These are phyloP conservation scores for Marsdenia floribunda DNA, from an alignment of 257 asterid genomes.

Conservation along the genomic window DNA sequence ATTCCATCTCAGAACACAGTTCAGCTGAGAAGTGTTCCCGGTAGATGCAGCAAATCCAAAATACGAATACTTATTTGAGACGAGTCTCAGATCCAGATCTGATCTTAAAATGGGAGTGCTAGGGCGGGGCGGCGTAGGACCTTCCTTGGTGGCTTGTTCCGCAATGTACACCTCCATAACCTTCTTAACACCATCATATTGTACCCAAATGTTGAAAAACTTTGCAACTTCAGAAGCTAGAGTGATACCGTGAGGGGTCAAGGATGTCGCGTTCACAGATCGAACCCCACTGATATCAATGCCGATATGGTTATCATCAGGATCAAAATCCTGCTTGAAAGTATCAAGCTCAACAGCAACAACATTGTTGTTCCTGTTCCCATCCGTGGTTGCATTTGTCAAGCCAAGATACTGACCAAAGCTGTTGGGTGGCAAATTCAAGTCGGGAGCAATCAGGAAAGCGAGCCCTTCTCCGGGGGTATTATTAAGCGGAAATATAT, in stretches of 20 bases:
- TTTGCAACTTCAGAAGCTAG: conserved; percentile 40
- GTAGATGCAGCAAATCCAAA: conserved; percentile 90
- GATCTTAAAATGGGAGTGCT: conserved; percentile 24
- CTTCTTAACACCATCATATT: conserved; percentile 45
- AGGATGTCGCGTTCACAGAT: conserved; percentile 28
- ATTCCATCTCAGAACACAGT: conserved; percentile 84
- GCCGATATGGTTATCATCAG: conserved; percentile 75
- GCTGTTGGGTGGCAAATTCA: conserved; percentile 40
- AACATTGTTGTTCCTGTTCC: conserved; percentile 34
- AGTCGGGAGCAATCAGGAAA: conserved; percentile 52
- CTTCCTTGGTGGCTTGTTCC: conserved; percentile 5
- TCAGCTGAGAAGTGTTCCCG: conserved; percentile 44
- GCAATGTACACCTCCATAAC: conserved; percentile 29
- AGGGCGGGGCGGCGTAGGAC: conserved; percentile 39
- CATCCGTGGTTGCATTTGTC: conserved; percentile 56
- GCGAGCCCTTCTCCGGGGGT: conserved; percentile 70
- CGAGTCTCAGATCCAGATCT: conserved; percentile 19
- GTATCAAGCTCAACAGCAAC: conserved; percentile 89
- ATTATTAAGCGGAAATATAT: conserved; percentile 27
- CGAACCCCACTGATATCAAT: conserved; percentile 49
- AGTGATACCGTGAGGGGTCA: conserved; percentile 38
- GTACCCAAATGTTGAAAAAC: conserved; percentile 73
- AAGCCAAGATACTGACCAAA: conserved; percentile 72
- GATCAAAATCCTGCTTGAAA: conserved; percentile 59
- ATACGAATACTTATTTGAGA: conserved; percentile 53